Evolutionary conservation across 2,329 filamentous ascomycete species (phyloP).

Genomic region (Nannizziopsis arthrosporioides): DNA sequence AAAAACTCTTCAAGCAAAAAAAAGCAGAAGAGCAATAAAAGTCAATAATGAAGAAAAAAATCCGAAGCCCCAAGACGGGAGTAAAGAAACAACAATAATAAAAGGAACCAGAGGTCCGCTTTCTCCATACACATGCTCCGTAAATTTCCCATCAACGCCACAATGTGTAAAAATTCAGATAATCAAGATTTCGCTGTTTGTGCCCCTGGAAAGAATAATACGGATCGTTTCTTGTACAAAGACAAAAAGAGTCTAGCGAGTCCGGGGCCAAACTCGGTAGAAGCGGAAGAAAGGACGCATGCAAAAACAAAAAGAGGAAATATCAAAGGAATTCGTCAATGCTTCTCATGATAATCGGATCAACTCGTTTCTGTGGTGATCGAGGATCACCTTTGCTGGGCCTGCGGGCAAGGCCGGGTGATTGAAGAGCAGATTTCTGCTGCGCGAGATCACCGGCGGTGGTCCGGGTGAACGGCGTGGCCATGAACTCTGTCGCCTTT

Average conservation of each 20-base stretch:
- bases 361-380: constrained; percentile 30
- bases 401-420: neutral
- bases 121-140: too few relatives aligned
- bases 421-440: constrained; percentile 1
- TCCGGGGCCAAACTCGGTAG: neutral
- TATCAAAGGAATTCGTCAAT: constrained; percentile 36
- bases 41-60: too few relatives aligned
- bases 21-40: neutral
- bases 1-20: constrained; percentile 1
- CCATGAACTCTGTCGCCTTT: constrained; percentile 34
- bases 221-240: too few relatives aligned
- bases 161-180: too few relatives aligned
- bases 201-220: too few relatives aligned
- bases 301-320: constrained; percentile 13
- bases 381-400: constrained; percentile 25
- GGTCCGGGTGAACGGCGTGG: constrained; percentile 27
- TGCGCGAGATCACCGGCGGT: constrained; percentile 23
- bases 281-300: neutral
- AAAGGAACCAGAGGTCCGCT: too few relatives aligned
- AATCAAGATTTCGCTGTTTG: too few relatives aligned
- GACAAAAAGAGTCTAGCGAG: too few relatives aligned
- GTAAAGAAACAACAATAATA: too few relatives aligned
- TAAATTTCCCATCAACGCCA: too few relatives aligned
- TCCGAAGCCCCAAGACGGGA: too few relatives aligned
- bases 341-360: constrained; percentile 35